Evolutionary conservation across 2,329 filamentous ascomycete species (phyloP), one percentile per base, ranked within the genome.

Genomic region (Epichloe festucae): DNA sequence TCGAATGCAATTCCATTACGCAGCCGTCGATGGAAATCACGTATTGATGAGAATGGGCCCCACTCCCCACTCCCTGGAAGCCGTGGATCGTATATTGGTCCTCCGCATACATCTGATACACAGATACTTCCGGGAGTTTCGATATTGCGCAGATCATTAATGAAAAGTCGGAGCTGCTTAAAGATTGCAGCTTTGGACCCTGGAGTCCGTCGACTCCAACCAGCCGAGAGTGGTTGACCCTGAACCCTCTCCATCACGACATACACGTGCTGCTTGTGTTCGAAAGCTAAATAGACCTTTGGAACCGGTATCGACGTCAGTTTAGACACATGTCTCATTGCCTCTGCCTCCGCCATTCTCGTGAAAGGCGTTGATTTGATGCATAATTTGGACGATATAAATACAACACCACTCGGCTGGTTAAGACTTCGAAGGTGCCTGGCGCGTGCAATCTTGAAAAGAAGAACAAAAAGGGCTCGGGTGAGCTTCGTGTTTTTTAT

Each of bases 1-100:
- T 23, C 23, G 23, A 23, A 23, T 23, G 8, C 36, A 27, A 67
- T 19, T 4, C 59, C 58, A 4, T 61, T 48, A 23, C 63, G 57
- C 2, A 70, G 54, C 57, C 59, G 60, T n/a, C 17, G 21, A 50
- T 70, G 65, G 34, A 69, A 69, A 11, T 62, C 61, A 1, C 62
- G 57, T 2, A 61, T 57, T 0, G 59, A 60, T 40, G 55, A 46
- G 51, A 69, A 70, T 0, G 67, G 67, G 0, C 66, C 66, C 39
- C 59, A 58, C 15, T 58, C 35, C 0, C 0, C 56, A 53, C 3
- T 52, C 0, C 48, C 48, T 0, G 60, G 53, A 43, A 62, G 58
- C 0, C 63, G 60, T 5, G 54, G 54, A 50, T 66, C 64, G 7
- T 49, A 54, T 14, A 64, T 50, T 0, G 63, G 59, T 8, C 63